These are phyloP conservation scores for Ramalina intermedia DNA, from an alignment of 495 filamentous ascomycete species.

Conservation along the genomic window DNA sequence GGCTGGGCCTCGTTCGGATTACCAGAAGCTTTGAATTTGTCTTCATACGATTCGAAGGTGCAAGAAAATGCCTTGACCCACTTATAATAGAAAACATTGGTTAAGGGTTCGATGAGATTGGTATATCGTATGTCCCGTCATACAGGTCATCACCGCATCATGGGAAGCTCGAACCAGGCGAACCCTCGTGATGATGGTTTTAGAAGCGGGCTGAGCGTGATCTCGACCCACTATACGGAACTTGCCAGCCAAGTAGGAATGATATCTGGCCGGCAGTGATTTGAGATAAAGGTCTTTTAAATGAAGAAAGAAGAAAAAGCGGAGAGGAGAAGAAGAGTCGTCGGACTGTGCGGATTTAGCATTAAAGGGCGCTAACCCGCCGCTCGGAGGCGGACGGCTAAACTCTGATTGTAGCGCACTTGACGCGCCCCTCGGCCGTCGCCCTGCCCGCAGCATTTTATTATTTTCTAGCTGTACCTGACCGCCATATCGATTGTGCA, in stretches of 20 bases:
- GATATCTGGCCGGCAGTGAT: slow-evolving; percentile 63
- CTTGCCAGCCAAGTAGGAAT: slow-evolving; percentile 59
- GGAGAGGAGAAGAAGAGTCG: slow-evolving; percentile 13
- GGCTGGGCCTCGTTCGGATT: slow-evolving; percentile 57
- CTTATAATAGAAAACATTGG: neutral
- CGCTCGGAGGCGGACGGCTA: neutral
- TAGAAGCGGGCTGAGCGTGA: slow-evolving; percentile 60
- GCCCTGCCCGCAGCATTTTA: neutral
- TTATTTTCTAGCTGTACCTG: slow-evolving; percentile 8
- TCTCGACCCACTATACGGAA: slow-evolving; percentile 86
- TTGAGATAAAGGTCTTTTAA: slow-evolving; percentile 84
- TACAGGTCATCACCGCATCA: slow-evolving; percentile 98
- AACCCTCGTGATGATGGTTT: slow-evolving; percentile 99
- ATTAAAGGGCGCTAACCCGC: neutral
- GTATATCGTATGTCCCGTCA: slow-evolving; percentile 48
- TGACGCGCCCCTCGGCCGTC: neutral
- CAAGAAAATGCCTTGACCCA: neutral
- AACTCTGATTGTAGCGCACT: neutral
- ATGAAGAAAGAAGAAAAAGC: slow-evolving; percentile 32
- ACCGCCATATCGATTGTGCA: neutral
- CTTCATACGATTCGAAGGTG: slow-evolving; percentile 32
- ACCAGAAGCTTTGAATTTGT: slow-evolving; percentile 57
- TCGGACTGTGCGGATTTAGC: neutral
- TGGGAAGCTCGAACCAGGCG: slow-evolving; percentile 57
- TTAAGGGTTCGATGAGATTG: neutral